Evolutionary conservation across 495 filamentous ascomycete genomes (phyloP).

Genomic region (Lasiosphaeria ovina): DNA sequence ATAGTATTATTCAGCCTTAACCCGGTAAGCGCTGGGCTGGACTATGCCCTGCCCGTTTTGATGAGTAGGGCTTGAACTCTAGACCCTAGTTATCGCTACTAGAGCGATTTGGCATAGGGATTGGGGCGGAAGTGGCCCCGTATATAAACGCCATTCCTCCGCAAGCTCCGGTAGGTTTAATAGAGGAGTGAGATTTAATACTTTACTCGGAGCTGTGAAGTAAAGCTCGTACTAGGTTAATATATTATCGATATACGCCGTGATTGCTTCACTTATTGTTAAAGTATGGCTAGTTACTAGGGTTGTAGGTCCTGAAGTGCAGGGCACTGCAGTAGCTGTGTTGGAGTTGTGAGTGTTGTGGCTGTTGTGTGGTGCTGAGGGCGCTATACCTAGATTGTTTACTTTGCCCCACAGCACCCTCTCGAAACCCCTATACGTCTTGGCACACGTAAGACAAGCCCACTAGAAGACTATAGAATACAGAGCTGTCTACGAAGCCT

Average conservation of each 20-base stretch:
- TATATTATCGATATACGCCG: not conserved
- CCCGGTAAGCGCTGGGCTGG: not conserved
- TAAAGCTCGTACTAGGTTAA: conserved; percentile 1
- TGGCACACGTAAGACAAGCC: too few species aligned
- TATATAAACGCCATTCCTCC: conserved; percentile 1
- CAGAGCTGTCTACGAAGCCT: too few species aligned
- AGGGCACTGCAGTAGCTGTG: too few species aligned
- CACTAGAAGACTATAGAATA: too few species aligned
- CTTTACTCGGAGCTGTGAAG: conserved; percentile 1
- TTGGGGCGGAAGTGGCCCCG: not conserved
- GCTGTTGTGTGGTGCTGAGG: too few species aligned
- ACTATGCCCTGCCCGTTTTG: conserved; percentile 4
- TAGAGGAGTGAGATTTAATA: conserved; percentile 4
- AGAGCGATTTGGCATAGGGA: not conserved
- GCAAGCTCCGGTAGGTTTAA: conserved; percentile 1
- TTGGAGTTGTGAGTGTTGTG: too few species aligned
- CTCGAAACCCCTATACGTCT: too few species aligned
- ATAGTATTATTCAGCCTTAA: conserved; percentile 8
- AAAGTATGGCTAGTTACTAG: too few species aligned
- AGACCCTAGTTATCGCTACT: conserved; percentile 1
- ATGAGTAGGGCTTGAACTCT: conserved; percentile 4
- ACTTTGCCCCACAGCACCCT: too few species aligned
- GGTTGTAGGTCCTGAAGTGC: too few species aligned
- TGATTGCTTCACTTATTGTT: conserved; percentile 6
- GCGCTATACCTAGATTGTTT: too few species aligned